These are phyloP conservation scores for Neurospora tetraspora DNA, from an alignment of 495 filamentous ascomycete genomes.

Conservation along the genomic window DNA sequence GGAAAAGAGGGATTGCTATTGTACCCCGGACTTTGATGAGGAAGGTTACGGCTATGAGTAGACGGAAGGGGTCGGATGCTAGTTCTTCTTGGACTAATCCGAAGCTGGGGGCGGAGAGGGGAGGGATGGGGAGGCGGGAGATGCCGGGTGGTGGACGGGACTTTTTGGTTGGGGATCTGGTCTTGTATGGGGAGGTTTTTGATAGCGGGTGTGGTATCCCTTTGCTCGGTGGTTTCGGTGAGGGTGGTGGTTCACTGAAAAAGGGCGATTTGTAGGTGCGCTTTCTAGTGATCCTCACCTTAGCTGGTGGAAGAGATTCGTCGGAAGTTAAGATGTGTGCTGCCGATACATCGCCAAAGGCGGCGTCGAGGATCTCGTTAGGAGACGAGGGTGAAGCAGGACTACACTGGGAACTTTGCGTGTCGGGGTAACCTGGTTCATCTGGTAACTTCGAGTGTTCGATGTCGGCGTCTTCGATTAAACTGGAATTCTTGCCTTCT, in stretches of 20 bases:
- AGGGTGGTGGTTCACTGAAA: slow-evolving; percentile 19
- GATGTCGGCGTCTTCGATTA: background rate
- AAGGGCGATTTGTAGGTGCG: slow-evolving; percentile 29
- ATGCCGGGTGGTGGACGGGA: slow-evolving; percentile 35
- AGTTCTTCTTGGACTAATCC: slow-evolving; percentile 80
- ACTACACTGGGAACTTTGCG: background rate
- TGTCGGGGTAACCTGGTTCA: background rate
- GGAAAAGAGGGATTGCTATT: slow-evolving; percentile 70
- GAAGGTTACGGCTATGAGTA: slow-evolving; percentile 71
- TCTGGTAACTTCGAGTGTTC: background rate
- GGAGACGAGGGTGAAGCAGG: background rate
- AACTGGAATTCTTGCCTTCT: background rate
- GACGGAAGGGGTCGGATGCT: slow-evolving; percentile 55
- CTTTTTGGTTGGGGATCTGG: slow-evolving; percentile 4
- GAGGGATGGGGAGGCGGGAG: slow-evolving; percentile 62
- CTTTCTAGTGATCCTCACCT: background rate
- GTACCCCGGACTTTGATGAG: slow-evolving; percentile 70
- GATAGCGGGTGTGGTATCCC: slow-evolving; percentile 9
- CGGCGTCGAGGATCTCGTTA: background rate
- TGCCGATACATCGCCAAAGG: background rate
- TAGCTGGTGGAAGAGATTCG: slow-evolving; percentile 2
- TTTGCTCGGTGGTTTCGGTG: background rate
- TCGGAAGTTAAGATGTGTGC: background rate
- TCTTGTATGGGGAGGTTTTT: background rate
- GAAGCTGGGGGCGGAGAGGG: slow-evolving; percentile 50